These are phyloP conservation scores for Artomyces pyxidatus DNA, from an alignment of 768 basidiomycete species.

Conservation along the genomic window DNA sequence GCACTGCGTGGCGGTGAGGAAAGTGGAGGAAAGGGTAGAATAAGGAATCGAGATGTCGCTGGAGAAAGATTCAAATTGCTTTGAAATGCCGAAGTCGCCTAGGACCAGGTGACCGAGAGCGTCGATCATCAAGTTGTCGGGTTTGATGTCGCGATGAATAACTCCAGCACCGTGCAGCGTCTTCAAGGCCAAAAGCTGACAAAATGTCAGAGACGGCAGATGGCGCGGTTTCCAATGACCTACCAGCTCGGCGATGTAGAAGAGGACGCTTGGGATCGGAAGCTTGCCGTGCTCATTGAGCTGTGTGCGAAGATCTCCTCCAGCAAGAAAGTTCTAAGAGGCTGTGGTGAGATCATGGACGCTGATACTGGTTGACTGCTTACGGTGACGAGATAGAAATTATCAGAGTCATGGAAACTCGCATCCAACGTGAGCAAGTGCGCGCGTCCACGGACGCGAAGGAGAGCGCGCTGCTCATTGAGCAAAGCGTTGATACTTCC, in stretches of 20 bases:
- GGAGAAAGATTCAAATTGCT: conserved; percentile 1
- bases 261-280: not conserved
- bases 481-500: not conserved
- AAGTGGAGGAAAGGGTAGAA: not conserved
- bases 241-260: conserved; percentile 9
- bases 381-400: conserved; percentile 9
- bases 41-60: not conserved
- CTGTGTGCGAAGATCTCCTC: conserved; percentile 2
- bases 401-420: conserved; percentile 8
- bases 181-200: conserved; percentile 9
- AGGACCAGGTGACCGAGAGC: conserved; percentile 7
- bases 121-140: conserved; percentile 8
- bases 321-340: conserved; percentile 4
- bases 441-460: not conserved
- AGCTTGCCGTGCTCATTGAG: not conserved
- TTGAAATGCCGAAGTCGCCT: conserved; percentile 7
- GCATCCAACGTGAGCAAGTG: conserved; percentile 2
- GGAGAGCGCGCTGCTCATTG: conserved; percentile 4
- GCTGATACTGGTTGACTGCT: not conserved
- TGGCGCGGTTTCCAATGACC: not conserved
- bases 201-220: not conserved
- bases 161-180: conserved; percentile 4
- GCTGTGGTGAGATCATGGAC: not conserved
- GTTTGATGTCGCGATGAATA: conserved; percentile 11
- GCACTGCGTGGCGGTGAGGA: not conserved